Conservation (phyloP, 306 rosid species). For the Neltuma alba region DNA sequence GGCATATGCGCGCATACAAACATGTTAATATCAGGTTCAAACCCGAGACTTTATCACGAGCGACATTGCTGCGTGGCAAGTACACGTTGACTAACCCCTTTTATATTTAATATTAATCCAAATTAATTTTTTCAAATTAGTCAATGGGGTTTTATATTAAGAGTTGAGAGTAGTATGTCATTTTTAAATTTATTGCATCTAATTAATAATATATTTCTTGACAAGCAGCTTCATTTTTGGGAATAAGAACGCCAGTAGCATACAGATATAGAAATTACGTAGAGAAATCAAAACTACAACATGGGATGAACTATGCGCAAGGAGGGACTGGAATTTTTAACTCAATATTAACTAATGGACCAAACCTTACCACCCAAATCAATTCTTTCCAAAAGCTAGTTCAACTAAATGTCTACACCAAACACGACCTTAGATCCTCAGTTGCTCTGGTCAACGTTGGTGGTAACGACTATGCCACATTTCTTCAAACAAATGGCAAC, state of each 20-base stretch:
- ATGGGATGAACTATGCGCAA: constrained; percentile 24
- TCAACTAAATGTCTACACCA: constrained; percentile 1
- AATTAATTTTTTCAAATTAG: too few species aligned
- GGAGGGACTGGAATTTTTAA: constrained; percentile 21
- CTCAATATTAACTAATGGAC: neutral
- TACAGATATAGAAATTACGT: neutral
- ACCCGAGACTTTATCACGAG: too few species aligned
- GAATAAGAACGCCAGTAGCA: neutral
- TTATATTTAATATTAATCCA: too few species aligned
- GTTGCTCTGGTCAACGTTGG: neutral
- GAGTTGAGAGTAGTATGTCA: too few species aligned
- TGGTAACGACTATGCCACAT: constrained; percentile 12
- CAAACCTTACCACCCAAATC: constrained; percentile 18
- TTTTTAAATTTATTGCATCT: neutral
- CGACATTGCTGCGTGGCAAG: too few species aligned
- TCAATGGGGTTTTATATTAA: too few species aligned
- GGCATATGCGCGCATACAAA: too few species aligned
- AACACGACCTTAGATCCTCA: constrained; percentile 18
- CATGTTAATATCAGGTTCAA: too few species aligned
- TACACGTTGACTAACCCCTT: too few species aligned
- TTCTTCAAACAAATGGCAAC: neutral
- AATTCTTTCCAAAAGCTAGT: neutral
- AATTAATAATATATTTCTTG: neutral
- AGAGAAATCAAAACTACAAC: neutral
- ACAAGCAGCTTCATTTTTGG: neutral